These are phyloP conservation scores for Lichtheimia ornata DNA, from an alignment of 371 early-diverging fungal species.

Conservation along the genomic window DNA sequence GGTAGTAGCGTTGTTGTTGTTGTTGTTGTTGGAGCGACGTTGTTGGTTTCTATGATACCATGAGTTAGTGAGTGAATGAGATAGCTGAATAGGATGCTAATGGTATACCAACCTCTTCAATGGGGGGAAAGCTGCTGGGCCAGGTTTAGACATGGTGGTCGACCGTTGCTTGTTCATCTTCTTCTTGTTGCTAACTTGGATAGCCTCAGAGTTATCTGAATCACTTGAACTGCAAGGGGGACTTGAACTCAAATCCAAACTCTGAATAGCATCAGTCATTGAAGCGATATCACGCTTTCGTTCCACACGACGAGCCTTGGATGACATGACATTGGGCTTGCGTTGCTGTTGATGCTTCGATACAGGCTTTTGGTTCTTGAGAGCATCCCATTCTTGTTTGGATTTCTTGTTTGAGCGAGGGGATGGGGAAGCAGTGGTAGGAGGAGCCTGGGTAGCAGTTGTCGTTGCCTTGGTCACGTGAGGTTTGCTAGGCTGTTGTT, in stretches of 20 bases:
- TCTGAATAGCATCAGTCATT: conserved; percentile 17
- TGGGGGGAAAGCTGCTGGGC: background rate
- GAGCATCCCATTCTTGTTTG: background rate
- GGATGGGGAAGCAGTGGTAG: too few relatives aligned
- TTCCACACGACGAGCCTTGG: conserved; percentile 21
- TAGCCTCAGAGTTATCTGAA: conserved; percentile 2
- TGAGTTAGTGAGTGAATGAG: background rate
- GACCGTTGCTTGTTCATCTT: background rate
- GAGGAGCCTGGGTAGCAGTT: too few relatives aligned
- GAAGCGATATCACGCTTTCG: conserved; percentile 16
- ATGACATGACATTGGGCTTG: conserved; percentile 8
- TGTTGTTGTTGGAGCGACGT: conserved; percentile 4
- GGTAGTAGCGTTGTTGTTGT: background rate
- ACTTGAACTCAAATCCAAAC: conserved; percentile 3
- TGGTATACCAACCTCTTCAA: background rate
- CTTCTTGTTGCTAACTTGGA: background rate
- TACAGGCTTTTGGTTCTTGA: background rate
- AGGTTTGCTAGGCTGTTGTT: too few relatives aligned
- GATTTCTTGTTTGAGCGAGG: background rate
- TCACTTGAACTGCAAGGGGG: conserved; percentile 9
- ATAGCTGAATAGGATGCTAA: too few relatives aligned
- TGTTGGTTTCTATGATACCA: background rate
- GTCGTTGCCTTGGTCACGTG: too few relatives aligned
- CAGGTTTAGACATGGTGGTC: conserved; percentile 3
- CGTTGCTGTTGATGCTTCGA: conserved; percentile 5